These are phyloP conservation scores for Populus alba DNA, from an alignment of 345 rosid genomes.

Conservation along the genomic window DNA sequence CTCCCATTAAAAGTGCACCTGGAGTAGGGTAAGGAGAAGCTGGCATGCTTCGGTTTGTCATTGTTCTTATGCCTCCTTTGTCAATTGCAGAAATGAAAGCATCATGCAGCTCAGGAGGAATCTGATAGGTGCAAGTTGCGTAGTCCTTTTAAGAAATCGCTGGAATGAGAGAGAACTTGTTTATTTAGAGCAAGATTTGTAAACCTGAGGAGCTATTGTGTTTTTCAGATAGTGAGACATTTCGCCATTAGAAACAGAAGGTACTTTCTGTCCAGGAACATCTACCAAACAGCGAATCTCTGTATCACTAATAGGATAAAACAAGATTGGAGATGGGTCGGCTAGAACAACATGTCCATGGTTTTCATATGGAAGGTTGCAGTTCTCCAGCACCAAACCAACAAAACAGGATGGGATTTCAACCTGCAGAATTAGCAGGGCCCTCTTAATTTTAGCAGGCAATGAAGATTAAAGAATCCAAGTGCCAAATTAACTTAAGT, in stretches of 20 bases:
- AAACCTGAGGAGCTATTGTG: neutral
- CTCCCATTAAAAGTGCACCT: neutral
- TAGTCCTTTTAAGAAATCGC: too few species aligned
- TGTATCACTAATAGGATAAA: neutral
- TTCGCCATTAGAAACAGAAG: neutral
- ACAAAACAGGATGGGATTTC: neutral
- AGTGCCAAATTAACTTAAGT: neutral
- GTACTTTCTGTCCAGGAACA: neutral
- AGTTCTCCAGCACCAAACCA: neutral
- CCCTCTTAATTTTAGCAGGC: neutral
- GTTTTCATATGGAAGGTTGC: neutral
- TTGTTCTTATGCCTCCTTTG: neutral
- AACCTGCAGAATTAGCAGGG: neutral
- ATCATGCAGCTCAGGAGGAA: neutral
- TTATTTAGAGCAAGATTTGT: neutral
- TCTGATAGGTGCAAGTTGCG: neutral
- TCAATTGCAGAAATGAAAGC: neutral
- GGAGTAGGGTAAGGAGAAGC: conserved; percentile 2
- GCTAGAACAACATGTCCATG: neutral
- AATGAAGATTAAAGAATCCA: too few species aligned
- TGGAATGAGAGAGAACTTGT: neutral
- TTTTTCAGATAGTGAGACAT: neutral
- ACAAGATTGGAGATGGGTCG: conserved; percentile 1
- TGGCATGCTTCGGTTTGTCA: neutral
- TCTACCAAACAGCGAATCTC: conserved; percentile 1